Conservation (phyloP, 169 alveolate genomes). For the Cryptosporidium baileyi region DNA sequence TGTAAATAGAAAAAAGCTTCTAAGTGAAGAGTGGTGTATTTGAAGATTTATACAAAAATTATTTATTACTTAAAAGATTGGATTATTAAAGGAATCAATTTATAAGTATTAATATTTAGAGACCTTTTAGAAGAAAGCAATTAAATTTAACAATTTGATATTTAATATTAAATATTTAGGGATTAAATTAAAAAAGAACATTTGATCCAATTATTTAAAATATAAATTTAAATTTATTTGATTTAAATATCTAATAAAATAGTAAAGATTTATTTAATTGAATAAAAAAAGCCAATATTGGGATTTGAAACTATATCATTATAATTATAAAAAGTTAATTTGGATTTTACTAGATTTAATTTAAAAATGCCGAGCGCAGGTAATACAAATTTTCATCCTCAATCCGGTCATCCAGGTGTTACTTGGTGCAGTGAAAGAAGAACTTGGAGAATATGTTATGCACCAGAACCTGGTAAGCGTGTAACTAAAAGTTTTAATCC, state of each 20-base stretch:
- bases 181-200: neutral
- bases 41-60: too few relatives aligned
- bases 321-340: neutral
- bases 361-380: slow-evolving; percentile 50
- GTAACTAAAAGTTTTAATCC: slow-evolving; percentile 64
- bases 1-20: too few relatives aligned
- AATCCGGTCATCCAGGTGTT: slow-evolving; percentile 67
- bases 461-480: slow-evolving; percentile 65
- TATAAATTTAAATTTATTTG: neutral
- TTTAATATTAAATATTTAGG: too few relatives aligned
- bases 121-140: too few relatives aligned
- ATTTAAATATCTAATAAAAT: neutral
- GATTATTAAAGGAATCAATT: too few relatives aligned
- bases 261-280: neutral
- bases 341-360: too few relatives aligned
- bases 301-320: neutral
- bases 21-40: too few relatives aligned
- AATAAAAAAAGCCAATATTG: neutral
- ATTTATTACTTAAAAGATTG: too few relatives aligned
- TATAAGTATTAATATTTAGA: too few relatives aligned
- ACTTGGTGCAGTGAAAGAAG: slow-evolving; percentile 70
- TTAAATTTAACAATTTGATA: too few relatives aligned
- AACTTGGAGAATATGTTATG: slow-evolving; percentile 66
- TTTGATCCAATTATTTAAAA: neutral
- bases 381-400: slow-evolving; percentile 58